phyloP scores from a whole-genome alignment of 2,329 filamentous ascomycete genomes.

The Stagonosporopsis vannaccii region DNA sequence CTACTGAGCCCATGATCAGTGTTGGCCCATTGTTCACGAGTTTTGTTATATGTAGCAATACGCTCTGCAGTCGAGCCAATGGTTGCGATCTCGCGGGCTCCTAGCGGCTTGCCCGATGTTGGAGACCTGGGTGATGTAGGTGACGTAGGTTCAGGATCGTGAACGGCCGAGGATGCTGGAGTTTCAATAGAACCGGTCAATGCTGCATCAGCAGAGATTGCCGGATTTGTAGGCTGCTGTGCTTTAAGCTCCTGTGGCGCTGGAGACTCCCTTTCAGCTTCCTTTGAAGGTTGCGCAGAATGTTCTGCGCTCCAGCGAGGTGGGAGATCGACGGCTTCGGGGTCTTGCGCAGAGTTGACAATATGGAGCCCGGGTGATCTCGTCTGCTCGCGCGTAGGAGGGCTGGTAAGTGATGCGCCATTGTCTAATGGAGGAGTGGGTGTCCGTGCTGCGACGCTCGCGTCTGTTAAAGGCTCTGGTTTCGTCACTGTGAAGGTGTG shows the following conservation, averaged over 20 bases:
- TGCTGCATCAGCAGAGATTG: conserved; percentile 17
- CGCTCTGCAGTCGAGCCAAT: conserved; percentile 71
- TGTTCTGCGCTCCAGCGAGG: conserved; percentile 39
- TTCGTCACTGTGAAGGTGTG: conserved; percentile 34
- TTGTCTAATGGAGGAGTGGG: conserved; percentile 27
- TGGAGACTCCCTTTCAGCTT: conserved; percentile 14
- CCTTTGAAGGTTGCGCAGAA: conserved; percentile 19
- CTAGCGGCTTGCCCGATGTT: conserved; percentile 51
- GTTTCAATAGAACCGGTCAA: conserved; percentile 17
- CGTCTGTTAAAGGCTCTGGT: conserved; percentile 29
- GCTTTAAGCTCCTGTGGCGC: conserved; percentile 13
- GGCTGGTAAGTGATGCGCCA: conserved; percentile 23
- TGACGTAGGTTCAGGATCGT: conserved; percentile 30
- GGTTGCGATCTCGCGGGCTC: conserved; percentile 79
- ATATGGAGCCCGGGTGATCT: conserved; percentile 51
- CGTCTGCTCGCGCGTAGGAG: conserved; percentile 29
- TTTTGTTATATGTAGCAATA: conserved; percentile 75
- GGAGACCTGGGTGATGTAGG: conserved; percentile 25
- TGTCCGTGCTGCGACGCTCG: conserved; percentile 22
- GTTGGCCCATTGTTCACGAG: conserved; percentile 72
- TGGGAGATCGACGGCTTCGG: conserved; percentile 49
- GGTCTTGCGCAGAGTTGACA: conserved; percentile 50
- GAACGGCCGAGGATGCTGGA: conserved; percentile 22
- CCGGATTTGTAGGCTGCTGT: conserved; percentile 19
- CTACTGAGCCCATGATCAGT: conserved; percentile 77